Evolutionary conservation across 345 rosid genomes (phyloP).

Genomic region (Cardiospermum halicacabum): DNA sequence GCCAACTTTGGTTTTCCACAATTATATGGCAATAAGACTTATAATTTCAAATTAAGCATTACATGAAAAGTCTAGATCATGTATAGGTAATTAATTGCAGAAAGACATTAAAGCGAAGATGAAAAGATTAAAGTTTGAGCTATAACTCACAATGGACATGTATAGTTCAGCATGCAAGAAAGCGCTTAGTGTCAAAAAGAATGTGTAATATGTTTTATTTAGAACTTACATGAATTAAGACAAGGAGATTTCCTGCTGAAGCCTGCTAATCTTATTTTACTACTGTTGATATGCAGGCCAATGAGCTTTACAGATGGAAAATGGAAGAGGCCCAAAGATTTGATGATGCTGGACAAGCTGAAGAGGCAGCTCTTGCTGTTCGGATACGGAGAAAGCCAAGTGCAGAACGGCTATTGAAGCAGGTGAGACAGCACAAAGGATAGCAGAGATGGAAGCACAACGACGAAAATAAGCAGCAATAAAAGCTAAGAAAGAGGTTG

Average conservation of each 20-base stretch:
- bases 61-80: background rate
- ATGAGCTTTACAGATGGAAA: constrained; percentile 65
- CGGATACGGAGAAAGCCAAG: constrained; percentile 82
- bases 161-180: constrained; percentile 86
- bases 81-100: constrained; percentile 30
- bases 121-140: constrained; percentile 81
- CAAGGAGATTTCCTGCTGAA: background rate
- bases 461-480: constrained; percentile 64
- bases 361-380: constrained; percentile 73
- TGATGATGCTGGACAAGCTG: constrained; percentile 66
- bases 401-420: constrained; percentile 80
- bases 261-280: background rate
- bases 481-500: constrained; percentile 71
- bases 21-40: background rate
- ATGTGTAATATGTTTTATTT: constrained; percentile 35
- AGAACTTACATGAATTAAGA: background rate
- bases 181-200: constrained; percentile 68
- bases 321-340: constrained; percentile 59
- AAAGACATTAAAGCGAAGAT: constrained; percentile 72
- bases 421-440: constrained; percentile 67
- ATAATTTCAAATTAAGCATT: background rate
- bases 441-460: constrained; percentile 64
- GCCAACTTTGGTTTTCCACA: background rate
- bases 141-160: constrained; percentile 89
- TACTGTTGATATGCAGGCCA: constrained; percentile 41